These are phyloP conservation scores for Eragrostis curvula DNA, from an alignment of 176 grass and related monocot genomes.

Conservation along the genomic window DNA sequence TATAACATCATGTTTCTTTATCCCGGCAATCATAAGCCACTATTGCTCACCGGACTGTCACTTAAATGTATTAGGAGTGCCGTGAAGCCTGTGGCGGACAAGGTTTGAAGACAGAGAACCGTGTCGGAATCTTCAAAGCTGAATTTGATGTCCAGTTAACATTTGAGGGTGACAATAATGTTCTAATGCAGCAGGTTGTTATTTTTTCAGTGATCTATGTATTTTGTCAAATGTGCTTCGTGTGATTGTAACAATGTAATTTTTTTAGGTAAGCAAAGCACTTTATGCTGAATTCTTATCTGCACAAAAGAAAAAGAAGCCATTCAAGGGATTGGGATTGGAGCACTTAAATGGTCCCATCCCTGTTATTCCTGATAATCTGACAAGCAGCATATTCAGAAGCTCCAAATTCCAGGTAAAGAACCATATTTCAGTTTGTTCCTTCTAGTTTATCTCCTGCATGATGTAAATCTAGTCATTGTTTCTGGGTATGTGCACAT, in stretches of 20 bases:
- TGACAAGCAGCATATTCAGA: slow-evolving; percentile 75
- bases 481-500: slow-evolving; percentile 6
- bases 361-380: slow-evolving; percentile 72
- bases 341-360: slow-evolving; percentile 85
- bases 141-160: slow-evolving; percentile 99
- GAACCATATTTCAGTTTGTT: slow-evolving; percentile 18
- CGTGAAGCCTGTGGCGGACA: slow-evolving; percentile 96
- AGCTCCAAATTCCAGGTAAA: slow-evolving; percentile 86
- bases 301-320: slow-evolving; percentile 65
- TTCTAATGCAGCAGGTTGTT: slow-evolving; percentile 96
- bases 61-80: slow-evolving; percentile 68
- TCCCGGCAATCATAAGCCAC: not conserved
- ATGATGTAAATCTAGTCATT: not conserved
- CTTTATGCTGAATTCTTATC: slow-evolving; percentile 80
- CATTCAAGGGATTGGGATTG: slow-evolving; percentile 81
- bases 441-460: slow-evolving; percentile 20
- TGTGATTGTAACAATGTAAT: slow-evolving; percentile 42
- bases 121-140: slow-evolving; percentile 87
- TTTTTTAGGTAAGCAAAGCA: slow-evolving; percentile 94
- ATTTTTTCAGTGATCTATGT: not conserved
- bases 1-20: slow-evolving; percentile 26
- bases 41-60: slow-evolving; percentile 38
- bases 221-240: slow-evolving; percentile 32
- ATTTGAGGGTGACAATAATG: slow-evolving; percentile 98
- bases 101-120: slow-evolving; percentile 95